phyloP scores from a whole-genome alignment of 2,329 filamentous ascomycete species.

The Lachnellula willkommii region DNA sequence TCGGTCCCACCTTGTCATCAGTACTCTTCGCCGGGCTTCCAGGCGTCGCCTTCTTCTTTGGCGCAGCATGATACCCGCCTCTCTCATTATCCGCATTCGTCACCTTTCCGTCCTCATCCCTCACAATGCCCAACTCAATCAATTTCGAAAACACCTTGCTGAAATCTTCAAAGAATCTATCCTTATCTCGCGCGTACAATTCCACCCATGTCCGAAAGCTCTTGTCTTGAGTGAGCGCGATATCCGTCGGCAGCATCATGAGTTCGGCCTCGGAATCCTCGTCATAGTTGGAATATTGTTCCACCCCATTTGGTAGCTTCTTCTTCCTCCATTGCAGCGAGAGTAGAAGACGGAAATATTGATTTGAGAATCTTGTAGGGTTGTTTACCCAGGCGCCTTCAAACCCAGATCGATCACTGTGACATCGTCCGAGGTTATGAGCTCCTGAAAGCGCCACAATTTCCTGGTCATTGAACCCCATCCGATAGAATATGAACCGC shows the following conservation, averaged over 20 bases:
- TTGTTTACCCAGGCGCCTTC: constrained; percentile 55
- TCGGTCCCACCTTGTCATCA: constrained; percentile 25
- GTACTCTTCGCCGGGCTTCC: constrained; percentile 31
- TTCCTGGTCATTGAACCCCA: constrained; percentile 57
- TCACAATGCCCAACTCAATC: constrained; percentile 53
- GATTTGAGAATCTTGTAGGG: constrained; percentile 54
- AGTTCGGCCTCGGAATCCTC: constrained; percentile 49
- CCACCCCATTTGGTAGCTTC: constrained; percentile 45
- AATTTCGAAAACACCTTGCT: constrained; percentile 53
- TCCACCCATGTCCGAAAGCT: constrained; percentile 52
- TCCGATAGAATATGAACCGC: constrained; percentile 51
- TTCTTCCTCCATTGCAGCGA: constrained; percentile 50
- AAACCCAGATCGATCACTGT: constrained; percentile 51
- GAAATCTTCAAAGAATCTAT: constrained; percentile 57
- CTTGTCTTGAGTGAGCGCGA: constrained; percentile 50
- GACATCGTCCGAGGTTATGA: constrained; percentile 52
- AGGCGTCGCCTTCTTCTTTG: constrained; percentile 45
- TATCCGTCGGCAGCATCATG: constrained; percentile 64
- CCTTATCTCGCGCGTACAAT: constrained; percentile 55
- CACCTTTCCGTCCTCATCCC: constrained; percentile 48
- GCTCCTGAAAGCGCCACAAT: constrained; percentile 53
- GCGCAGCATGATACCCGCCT: constrained; percentile 52
- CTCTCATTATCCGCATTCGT: constrained; percentile 52
- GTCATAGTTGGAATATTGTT: constrained; percentile 56
- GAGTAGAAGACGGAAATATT: constrained; percentile 50